These are phyloP conservation scores for Calonectria pseudoturangicola DNA, from an alignment of 2,329 filamentous ascomycete species.

Conservation along the genomic window DNA sequence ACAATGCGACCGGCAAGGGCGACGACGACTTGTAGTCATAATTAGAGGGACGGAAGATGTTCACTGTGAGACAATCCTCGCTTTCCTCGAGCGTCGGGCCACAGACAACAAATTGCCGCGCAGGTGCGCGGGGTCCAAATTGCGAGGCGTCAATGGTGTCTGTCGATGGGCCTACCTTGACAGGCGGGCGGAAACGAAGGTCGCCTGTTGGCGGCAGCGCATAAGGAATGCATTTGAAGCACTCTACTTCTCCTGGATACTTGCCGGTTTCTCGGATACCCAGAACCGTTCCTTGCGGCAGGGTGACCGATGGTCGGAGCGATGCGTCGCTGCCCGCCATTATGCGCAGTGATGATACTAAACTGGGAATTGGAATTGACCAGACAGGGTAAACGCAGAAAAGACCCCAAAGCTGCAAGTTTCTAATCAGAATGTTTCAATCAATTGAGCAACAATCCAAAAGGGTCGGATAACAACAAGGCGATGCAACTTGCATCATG, in stretches of 20 bases:
- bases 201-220: constrained; percentile 67
- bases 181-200: constrained; percentile 65
- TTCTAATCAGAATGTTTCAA: neutral
- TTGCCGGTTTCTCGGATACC: constrained; percentile 45
- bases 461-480: neutral
- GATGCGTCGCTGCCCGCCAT: neutral
- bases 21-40: constrained; percentile 39
- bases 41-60: constrained; percentile 67
- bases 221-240: constrained; percentile 70
- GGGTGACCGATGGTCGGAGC: constrained; percentile 32
- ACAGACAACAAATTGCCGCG: constrained; percentile 48
- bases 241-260: constrained; percentile 57
- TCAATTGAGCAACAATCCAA: neutral
- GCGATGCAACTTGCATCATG: neutral
- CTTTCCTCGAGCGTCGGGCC: constrained; percentile 57
- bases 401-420: neutral
- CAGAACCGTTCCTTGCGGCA: constrained; percentile 50
- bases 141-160: constrained; percentile 58
- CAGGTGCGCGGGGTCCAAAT: constrained; percentile 60
- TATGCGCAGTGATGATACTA: neutral
- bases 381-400: neutral
- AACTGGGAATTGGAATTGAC: neutral
- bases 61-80: constrained; percentile 74
- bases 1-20: constrained; percentile 69
- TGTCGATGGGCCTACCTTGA: constrained; percentile 51